Conservation (phyloP, 768 basidiomycete species). For the Xanthoconium stramineum region DNA sequence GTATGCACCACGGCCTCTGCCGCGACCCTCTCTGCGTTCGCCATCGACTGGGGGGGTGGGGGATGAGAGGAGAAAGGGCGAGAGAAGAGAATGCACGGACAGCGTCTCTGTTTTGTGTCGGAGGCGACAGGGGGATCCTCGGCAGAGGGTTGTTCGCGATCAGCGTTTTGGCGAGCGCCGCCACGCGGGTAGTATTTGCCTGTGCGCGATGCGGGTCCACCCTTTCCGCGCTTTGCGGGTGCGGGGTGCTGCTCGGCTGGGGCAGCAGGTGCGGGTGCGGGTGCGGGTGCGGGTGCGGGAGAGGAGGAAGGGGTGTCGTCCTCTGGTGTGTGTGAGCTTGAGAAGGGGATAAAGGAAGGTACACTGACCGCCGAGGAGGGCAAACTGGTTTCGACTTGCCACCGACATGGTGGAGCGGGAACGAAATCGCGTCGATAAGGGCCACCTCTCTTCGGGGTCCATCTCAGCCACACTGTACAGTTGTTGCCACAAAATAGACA, state of each 20-base stretch:
- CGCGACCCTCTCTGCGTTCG: conserved; percentile 44
- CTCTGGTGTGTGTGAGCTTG: conserved; percentile 32
- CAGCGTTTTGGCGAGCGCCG: conserved; percentile 42
- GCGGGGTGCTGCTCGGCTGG: conserved; percentile 34
- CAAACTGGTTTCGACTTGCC: conserved; percentile 84
- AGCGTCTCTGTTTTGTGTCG: conserved; percentile 32
- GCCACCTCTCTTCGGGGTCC: conserved; percentile 39
- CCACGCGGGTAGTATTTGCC: conserved; percentile 73
- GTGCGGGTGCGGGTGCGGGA: conserved; percentile 32
- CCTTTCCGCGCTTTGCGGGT: conserved; percentile 44
- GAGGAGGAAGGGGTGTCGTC: conserved; percentile 43
- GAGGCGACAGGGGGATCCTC: conserved; percentile 36
- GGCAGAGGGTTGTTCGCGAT: conserved; percentile 36
- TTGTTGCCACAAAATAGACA: conserved; percentile 30
- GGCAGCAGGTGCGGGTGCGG: conserved; percentile 22
- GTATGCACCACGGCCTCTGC: conserved; percentile 42
- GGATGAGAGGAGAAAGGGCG: conserved; percentile 1
- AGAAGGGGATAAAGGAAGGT: background rate
- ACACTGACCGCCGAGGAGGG: conserved; percentile 71
- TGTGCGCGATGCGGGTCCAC: conserved; percentile 60
- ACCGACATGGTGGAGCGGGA: conserved; percentile 65
- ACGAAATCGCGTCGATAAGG: background rate
- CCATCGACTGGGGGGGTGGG: conserved; percentile 34
- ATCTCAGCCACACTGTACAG: conserved; percentile 45
- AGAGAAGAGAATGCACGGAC: conserved; percentile 21